Conservation (phyloP, 805 yeast genomes). For the Ogataea trehaloabstinens region DNA sequence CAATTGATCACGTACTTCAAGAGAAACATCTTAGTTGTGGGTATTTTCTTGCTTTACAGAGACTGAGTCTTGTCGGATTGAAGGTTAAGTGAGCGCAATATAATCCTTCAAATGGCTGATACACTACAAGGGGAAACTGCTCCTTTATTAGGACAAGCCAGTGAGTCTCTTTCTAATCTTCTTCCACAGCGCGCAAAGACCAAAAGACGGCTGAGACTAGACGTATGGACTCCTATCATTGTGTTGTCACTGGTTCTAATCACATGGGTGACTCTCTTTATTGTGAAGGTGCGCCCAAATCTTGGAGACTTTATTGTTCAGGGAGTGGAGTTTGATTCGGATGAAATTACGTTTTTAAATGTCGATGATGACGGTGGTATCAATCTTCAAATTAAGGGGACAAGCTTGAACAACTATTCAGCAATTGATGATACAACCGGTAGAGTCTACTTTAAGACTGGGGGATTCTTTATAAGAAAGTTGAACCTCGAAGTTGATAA, state of each 20-base stretch:
- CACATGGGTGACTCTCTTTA: conserved; percentile 10
- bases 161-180: conserved; percentile 12
- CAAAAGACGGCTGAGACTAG: conserved; percentile 16
- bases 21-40: no score
- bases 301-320: conserved; percentile 32
- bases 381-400: conserved; percentile 31
- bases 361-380: conserved; percentile 33
- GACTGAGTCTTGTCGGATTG: no score
- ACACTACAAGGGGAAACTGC: conserved; percentile 11
- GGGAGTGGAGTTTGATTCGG: conserved; percentile 32
- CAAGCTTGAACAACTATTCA: conserved; percentile 30
- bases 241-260: conserved; percentile 14
- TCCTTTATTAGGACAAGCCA: conserved; percentile 17
- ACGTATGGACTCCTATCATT: conserved; percentile 26
- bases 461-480: conserved; percentile 30
- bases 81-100: no score
- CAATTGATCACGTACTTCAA: no score
- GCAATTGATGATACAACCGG: conserved; percentile 28
- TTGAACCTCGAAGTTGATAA: conserved; percentile 31
- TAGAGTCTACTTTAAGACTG: conserved; percentile 28
- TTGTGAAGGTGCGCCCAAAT: conserved; percentile 22
- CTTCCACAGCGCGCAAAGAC: conserved; percentile 10
- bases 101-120: background rate
- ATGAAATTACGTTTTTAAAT: conserved; percentile 30
- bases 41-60: no score